Evolutionary conservation across 2,329 filamentous ascomycete genomes (phyloP).

Genomic region (Pseudogymnoascus sp.): DNA sequence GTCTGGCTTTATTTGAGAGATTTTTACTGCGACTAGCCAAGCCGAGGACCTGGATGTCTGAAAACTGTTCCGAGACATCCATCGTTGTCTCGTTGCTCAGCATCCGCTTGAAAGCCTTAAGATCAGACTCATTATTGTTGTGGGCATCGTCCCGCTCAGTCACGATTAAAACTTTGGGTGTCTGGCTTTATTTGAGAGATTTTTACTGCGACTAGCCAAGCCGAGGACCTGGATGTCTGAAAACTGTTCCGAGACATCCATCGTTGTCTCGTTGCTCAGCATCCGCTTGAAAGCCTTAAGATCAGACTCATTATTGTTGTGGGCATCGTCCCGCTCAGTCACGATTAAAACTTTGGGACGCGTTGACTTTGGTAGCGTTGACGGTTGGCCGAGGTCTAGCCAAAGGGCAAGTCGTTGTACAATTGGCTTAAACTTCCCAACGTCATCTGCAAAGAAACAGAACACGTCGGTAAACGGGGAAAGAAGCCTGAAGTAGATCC

Average conservation of each 20-base stretch:
- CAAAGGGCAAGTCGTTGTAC: conserved; percentile 17
- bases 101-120: conserved; percentile 9
- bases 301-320: conserved; percentile 11
- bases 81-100: conserved; percentile 17
- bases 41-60: conserved; percentile 14
- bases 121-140: conserved; percentile 11
- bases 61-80: conserved; percentile 1
- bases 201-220: conserved; percentile 11
- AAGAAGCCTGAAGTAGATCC: conserved; percentile 10
- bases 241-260: conserved; percentile 9
- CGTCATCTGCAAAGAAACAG: conserved; percentile 22
- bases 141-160: conserved; percentile 10
- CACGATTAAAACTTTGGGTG: conserved; percentile 15
- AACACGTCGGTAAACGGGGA: conserved; percentile 19
- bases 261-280: conserved; percentile 17
- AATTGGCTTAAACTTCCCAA: conserved; percentile 14
- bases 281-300: conserved; percentile 7
- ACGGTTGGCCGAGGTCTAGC: conserved; percentile 16
- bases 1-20: conserved; percentile 15
- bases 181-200: conserved; percentile 15
- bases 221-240: conserved; percentile 14
- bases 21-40: conserved; percentile 12
- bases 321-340: conserved; percentile 10
- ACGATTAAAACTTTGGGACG: conserved; percentile 12
- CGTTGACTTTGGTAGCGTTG: conserved; percentile 2